Percentiles rank a stretch among this genome's conserved stretches.
phyloP scores from a whole-genome alignment of 164 flowering plant genomes.

The Paratinospora sagittata region DNA sequence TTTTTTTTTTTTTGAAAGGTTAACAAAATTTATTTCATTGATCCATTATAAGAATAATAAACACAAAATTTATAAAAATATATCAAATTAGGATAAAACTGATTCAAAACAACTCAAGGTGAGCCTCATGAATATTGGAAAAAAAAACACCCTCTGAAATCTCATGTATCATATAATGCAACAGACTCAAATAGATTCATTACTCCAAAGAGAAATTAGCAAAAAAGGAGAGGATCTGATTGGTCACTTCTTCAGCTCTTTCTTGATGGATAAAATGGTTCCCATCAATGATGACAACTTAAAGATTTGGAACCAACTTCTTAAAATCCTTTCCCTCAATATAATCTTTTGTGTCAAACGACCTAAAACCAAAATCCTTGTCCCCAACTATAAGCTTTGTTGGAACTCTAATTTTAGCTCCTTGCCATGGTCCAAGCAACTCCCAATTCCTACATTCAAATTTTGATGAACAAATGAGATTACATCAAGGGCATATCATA shows the following conservation, averaged over 20 bases:
- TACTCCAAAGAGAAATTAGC: not conserved
- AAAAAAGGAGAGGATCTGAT: conserved; percentile 22
- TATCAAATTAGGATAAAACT: too few relatives aligned
- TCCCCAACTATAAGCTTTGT: conserved; percentile 26
- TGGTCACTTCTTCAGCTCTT: conserved; percentile 22
- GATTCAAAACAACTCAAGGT: too few relatives aligned
- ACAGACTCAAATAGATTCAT: not conserved
- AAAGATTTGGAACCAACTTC: conserved; percentile 20
- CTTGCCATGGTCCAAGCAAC: conserved; percentile 29
- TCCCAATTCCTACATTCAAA: conserved; percentile 24
- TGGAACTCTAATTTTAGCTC: conserved; percentile 23
- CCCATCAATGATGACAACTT: conserved; percentile 22
- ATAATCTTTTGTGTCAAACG: conserved; percentile 20
- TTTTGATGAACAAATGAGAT: not conserved
- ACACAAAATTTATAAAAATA: too few relatives aligned
- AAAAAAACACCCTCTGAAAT: too few relatives aligned
- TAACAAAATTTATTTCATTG: too few relatives aligned
- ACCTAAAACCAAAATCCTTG: conserved; percentile 21
- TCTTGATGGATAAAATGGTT: conserved; percentile 24
- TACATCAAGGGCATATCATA: not conserved
- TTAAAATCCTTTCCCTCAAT: conserved; percentile 18
- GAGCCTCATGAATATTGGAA: too few relatives aligned
- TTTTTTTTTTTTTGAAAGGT: too few relatives aligned
- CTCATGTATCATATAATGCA: too few relatives aligned
- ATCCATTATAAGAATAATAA: too few relatives aligned